Percentiles rank a stretch among this genome's conserved stretches.
These are phyloP conservation scores for Collybiopsis confluens DNA, from an alignment of 768 basidiomycete genomes.

Conservation along the genomic window DNA sequence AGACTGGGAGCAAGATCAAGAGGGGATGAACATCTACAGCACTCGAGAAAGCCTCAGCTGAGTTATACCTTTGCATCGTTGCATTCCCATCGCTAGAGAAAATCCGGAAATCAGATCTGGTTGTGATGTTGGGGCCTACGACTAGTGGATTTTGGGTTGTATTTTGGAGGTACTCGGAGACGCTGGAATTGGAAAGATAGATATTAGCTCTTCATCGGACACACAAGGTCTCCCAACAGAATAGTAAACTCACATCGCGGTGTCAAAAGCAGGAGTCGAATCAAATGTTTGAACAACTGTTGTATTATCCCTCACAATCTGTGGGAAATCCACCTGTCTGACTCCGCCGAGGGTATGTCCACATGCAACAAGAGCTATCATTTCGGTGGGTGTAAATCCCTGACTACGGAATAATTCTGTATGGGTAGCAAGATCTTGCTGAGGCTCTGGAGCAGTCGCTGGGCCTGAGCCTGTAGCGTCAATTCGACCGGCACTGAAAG, in stretches of 20 bases:
- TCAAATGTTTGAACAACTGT: not conserved
- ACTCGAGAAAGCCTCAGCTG: too few relatives aligned
- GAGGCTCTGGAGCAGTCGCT: slow-evolving; percentile 6
- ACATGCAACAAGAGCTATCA: slow-evolving; percentile 4
- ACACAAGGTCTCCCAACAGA: too few relatives aligned
- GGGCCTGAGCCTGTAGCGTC: slow-evolving; percentile 17
- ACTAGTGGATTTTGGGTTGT: slow-evolving; percentile 1
- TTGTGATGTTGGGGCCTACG: slow-evolving; percentile 1
- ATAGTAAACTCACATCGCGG: not conserved
- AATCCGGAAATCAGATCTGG: slow-evolving; percentile 19
- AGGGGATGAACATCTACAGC: too few relatives aligned
- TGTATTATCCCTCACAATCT: not conserved
- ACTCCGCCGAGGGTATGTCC: slow-evolving; percentile 6
- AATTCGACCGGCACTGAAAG: slow-evolving; percentile 17
- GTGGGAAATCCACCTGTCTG: slow-evolving; percentile 1
- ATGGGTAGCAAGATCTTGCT: not conserved
- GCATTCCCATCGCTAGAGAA: too few relatives aligned
- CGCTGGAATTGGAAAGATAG: not conserved
- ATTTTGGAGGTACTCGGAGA: slow-evolving; percentile 2
- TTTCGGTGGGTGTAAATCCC: slow-evolving; percentile 1
- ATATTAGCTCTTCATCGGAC: too few relatives aligned
- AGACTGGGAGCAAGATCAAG: too few relatives aligned
- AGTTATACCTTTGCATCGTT: too few relatives aligned
- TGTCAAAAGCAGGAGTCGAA: not conserved
- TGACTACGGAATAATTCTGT: not conserved